Base-by-base conservation (phyloP, 2,329 filamentous ascomycete genomes). In the Aspergillus versicolor region DNA sequence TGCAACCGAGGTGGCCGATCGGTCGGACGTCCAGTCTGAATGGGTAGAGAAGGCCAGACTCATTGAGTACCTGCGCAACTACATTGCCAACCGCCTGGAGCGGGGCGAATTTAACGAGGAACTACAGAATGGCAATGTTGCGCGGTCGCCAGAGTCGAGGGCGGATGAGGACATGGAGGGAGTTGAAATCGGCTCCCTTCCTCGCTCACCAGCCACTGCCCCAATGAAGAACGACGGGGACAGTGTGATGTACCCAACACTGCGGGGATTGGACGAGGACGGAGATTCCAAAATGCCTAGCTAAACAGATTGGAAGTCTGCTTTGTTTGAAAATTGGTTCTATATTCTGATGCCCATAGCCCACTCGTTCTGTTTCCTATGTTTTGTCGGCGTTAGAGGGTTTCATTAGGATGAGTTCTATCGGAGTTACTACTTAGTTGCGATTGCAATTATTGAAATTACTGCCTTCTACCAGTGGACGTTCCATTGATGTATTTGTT, bases 41-140 rank as follows among this genome's bases (percentile, higher is more conserved):
- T 88, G 84, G 85, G 81, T 87, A 9, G 82, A 86, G 68, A 86
- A 86, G 71, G 83, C 86, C 54, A 82, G 85, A n/a, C 78, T 84
- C 9, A 82, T 88, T 30, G 84, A 87, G 72, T 78, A 79, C 50
- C 77, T 88, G 37, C 79, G 84, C 43, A 79, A 79, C 19, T 83
- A 82, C 70, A 79, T 87, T 63, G 79, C 81, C 54, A 78, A 82
- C 48, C 76, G 81, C 52, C 74, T 88, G 21, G 77, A 83, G 58
- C 72, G 74, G 41, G 80, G 79, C 37, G 82, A 85, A 37, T 85
- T 74, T n/a, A 34, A 34, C 56, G 77, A 74, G 9, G 56, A 65
- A 5, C 46, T 65, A 47, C 46, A 62, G 32, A 9, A 30, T 22
- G 5, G 40, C 44, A 8, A 59, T 54, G 40, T 43, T 13, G 34